Evolutionary conservation across 768 basidiomycete species (phyloP), one percentile per base, ranked within the genome.

Genomic region (Leccinellum rugosiceps): DNA sequence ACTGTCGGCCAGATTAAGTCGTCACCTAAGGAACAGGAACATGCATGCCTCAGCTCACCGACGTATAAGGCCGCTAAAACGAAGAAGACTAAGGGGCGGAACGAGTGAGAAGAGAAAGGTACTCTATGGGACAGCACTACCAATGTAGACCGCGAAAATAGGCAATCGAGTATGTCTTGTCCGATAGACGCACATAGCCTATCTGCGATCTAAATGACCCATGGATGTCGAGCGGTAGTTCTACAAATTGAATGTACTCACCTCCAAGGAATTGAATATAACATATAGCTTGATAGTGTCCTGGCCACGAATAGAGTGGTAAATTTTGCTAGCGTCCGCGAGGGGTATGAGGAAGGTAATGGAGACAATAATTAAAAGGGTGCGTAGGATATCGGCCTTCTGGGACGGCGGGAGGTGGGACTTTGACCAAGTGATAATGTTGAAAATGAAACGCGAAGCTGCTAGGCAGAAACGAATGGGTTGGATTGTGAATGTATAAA

Each of bases 271-370:
- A 72, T 98, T 98, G 76, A 98, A 99, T 51, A 99, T 96, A 58
- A 99, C 97, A 76, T 98, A 98, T 50, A 99, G 75, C 76, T 98
- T 99, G 76, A 99, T 96, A 3, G 94, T 97, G 64, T 99, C 97
- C 73, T 98, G 97, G 0, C 95, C 96, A 21, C 97, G 86, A 55
- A 99, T 98, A 15, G 88, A 89, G 67, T 99, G 97, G 65, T 99
- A 99, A 63, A 99, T 96, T 77, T 95, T 94, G 74, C 94, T 96
- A 10, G 94, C 90, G 68, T 99, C 96, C 7, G 95, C 94, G 41
- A 94, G 79, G 2, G 90, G 87, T 32, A 86, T 80, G 5, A 98
- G 78, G 21, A 95, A 80, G 17, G 85, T 62, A 48, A 94, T 80
- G 0, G 94, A 90, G 26, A 87, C 69, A 1, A 87, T 68, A 21